A percentile compares a stretch with the other conserved stretches of the same genome.
These are phyloP conservation scores for Juglanconis sp. DNA, from an alignment of 2,329 filamentous ascomycete genomes.

Conservation along the genomic window DNA sequence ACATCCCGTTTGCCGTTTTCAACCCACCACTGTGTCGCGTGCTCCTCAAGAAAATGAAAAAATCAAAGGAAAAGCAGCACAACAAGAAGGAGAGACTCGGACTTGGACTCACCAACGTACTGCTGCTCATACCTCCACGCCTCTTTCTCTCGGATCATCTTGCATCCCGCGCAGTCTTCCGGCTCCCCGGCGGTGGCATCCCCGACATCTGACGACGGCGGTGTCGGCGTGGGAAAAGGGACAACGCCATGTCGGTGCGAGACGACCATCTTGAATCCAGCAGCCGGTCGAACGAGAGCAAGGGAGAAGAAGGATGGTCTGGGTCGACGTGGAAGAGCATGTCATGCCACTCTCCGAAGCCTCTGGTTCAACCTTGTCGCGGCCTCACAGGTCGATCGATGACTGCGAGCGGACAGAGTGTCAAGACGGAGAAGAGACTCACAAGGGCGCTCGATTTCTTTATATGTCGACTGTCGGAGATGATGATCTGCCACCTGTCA, in stretches of 20 bases:
- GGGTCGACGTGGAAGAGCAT: neutral
- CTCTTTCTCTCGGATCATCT: conserved; percentile 8
- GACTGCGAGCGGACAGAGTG: no score
- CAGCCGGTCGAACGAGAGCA: neutral
- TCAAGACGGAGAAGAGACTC: no score
- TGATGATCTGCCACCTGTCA: neutral
- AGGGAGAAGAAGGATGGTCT: neutral
- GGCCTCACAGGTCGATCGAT: no score
- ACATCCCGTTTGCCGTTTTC: no score
- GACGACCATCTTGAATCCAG: neutral
- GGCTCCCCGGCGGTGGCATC: neutral
- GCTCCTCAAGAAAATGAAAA: neutral
- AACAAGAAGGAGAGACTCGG: no score
- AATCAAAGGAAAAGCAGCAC: neutral
- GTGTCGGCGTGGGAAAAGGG: conserved; percentile 10
- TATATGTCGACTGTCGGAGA: neutral
- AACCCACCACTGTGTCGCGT: no score
- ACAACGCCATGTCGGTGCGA: neutral
- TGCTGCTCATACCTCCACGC: conserved; percentile 9
- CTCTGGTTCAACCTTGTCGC: no score
- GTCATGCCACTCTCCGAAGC: neutral
- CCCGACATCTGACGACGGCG: conserved; percentile 9
- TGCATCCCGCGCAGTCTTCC: conserved; percentile 12
- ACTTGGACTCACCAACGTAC: neutral
- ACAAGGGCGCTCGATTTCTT: no score